Base-by-base conservation (phyloP, 306 rosid genomes). In the Dryas alaskensis region DNA sequence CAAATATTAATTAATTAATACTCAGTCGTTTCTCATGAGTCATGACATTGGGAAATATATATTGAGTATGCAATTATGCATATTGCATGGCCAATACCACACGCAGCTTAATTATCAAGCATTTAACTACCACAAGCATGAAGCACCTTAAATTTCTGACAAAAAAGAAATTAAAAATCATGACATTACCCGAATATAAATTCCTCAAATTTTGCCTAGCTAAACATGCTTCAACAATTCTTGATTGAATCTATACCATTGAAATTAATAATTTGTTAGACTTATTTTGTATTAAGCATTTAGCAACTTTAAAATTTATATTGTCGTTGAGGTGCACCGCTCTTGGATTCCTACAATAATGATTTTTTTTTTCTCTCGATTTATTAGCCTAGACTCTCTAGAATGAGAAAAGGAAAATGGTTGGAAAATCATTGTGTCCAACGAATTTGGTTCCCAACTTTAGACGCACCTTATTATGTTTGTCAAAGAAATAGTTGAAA, bases 371-470 rank as follows among this genome's bases (percentile, higher is more conserved):
- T 31, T 8, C 4, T 11, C 1, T 39, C 40, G 6, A 22, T 14
- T 14, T 61, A 40, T 14, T 7, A 17, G 5, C 16, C 6, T 39
- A 16, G 67, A 16, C 5, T 8, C 3, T 40, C 48, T 62, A 62
- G 47, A 62, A 62, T 16, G 19, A 5, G 16, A 64, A 4, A n/a
- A n/a, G 42, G 9, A 31, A 10, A 69, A 19, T 25, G 19, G 45
- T 57, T 57, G 65, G 25, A 25, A 57, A 49, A 57, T 57, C 5
- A 57, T 57, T 57, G 27, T 12, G n/a, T 44, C n/a, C 11, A 58
- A 72, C 31, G n/a, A 72, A 58, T 72, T 72, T 13, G 57, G 37
- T 72, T 72, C 67, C 75, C 66, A 58, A 57, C 54, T 57, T 58
- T 46, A 72, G 57, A 58, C 58, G 76, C 76, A 46, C n/a, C 65